These are phyloP conservation scores for Clavulina sp. DNA, from an alignment of 768 basidiomycete genomes.

Conservation along the genomic window DNA sequence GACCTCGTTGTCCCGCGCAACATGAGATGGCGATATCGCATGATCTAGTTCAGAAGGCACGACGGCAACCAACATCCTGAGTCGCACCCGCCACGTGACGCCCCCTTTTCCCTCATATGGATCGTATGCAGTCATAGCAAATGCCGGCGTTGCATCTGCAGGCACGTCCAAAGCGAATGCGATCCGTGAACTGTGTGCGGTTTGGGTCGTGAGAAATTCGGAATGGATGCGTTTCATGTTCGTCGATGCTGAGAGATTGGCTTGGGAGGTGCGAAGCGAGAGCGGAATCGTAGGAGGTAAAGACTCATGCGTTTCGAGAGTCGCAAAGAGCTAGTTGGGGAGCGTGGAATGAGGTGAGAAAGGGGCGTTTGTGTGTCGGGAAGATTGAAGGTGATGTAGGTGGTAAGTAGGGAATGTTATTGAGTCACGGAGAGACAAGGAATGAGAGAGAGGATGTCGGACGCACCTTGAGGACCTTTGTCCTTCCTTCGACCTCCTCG, in stretches of 20 bases:
- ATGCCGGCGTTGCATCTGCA: conserved; percentile 76
- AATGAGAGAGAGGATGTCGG: conserved; percentile 2
- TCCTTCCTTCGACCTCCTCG: too few relatives aligned
- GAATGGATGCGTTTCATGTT: conserved; percentile 55
- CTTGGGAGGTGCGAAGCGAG: conserved; percentile 22
- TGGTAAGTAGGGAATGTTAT: background rate
- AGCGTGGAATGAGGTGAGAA: background rate
- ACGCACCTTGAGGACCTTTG: conserved; percentile 70
- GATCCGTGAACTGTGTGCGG: conserved; percentile 52
- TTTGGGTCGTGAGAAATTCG: conserved; percentile 67
- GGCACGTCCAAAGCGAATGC: conserved; percentile 88
- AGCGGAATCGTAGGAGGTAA: conserved; percentile 40
- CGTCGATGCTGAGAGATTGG: conserved; percentile 22
- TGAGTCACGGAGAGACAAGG: background rate
- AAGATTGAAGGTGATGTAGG: background rate
- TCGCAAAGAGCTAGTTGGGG: conserved; percentile 52
- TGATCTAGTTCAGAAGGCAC: conserved; percentile 25
- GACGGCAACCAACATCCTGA: conserved; percentile 72
- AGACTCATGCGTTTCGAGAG: conserved; percentile 76
- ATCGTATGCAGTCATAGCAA: conserved; percentile 29
- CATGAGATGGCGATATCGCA: conserved; percentile 16
- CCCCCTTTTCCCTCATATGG: conserved; percentile 38
- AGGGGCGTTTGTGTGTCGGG: background rate
- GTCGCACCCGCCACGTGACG: conserved; percentile 73
- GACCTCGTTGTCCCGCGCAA: conserved; percentile 33